Evolutionary conservation across 306 rosid species (phyloP), one percentile per base, ranked within the genome.

Genomic region (Calophaca sinica): DNA sequence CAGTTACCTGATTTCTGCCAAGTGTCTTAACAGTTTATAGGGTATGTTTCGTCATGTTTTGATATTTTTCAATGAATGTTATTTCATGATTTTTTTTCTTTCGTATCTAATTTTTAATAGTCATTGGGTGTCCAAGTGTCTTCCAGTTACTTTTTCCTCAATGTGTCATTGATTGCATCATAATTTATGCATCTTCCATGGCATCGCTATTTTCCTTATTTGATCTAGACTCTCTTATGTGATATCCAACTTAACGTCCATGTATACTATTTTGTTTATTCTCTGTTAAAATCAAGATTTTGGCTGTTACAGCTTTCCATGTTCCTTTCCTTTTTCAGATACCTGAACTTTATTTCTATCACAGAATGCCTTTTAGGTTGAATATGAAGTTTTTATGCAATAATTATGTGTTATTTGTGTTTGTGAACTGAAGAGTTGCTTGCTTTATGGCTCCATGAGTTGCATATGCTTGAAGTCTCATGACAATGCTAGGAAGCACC

Each of bases 381-480:
- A 41, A 53, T 72, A 50, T 48, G 32, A 57, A 60, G 32, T 3
- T 49, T 53, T 68, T 20, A 60, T 45, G 54, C 6, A 54, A 54
- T 70, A 62, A 42, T 39, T 7, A 50, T 73, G 49, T 20, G 31
- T 68, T 35, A 11, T 35, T 53, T 68, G 65, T 33, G 74, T 50
- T 66, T 72, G 70, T 74, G 33, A n/a, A n/a, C n/a, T n/a, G n/a
- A 7, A 9, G 69, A 54, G 67, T 66, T 67, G 36, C 20, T 20
- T 53, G 31, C 50, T 58, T 15, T 15, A 52, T 52, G 58, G 9
- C 6, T 12, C 49, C 32, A 9, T 71, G 62, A 54, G 58, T 72
- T 62, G 54, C 75, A 68, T 61, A 36, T 61, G 80, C 63, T 50
- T 73, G 78, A 62, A 73, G 48, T 38, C 46, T 48, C 28, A 53